Base-by-base conservation (phyloP, 2,329 filamentous ascomycete genomes). In the Curvularia sp. region DNA sequence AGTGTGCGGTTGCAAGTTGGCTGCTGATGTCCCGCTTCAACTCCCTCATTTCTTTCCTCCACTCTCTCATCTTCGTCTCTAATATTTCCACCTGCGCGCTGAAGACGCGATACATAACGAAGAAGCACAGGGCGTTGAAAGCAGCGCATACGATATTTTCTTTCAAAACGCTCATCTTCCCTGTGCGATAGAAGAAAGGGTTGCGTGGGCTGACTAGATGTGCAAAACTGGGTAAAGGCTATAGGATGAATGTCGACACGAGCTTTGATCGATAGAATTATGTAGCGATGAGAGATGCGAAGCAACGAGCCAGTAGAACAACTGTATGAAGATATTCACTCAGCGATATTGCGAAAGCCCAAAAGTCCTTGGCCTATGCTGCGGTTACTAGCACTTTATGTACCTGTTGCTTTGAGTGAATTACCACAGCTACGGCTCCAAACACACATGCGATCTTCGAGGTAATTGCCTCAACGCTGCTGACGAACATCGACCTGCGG, bases 71-170 rank as follows among this genome's bases (percentile, higher is more conserved):
- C 42, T 25, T 30, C 10, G 12, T 32, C 25, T 51, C 49, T 1
- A 51, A 27, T 6, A 30, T 23, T 42, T 42, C 39, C 1, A 51
- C 49, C 13, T 51, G 49, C 2, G 49, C 49, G 38, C 36, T 51
- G 25, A 51, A 51, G 7, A 51, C n/a, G 19, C 49, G 49, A 10
- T 51, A 51, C 25, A 51, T 18, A 19, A 51, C n/a, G 18, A 51
- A 32, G 19, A 51, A 51, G 28, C 19, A 51, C 12, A 51, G 10
- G 21, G 38, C 49, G 6, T 51, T 51, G 27, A 51, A 42, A 6
- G 9, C 18, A 10, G 49, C 49, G 27, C 25, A 42, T 4, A 34
- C 18, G 4, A 42, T 18, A 6, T 19, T 32, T 32, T 46, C 43
- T 6, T 21, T 30, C 12, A 43, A 9, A 10, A 30, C 5, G 43